Evolutionary conservation across 2,329 filamentous ascomycete species (phyloP).

Genomic region (Phialophora expanda): DNA sequence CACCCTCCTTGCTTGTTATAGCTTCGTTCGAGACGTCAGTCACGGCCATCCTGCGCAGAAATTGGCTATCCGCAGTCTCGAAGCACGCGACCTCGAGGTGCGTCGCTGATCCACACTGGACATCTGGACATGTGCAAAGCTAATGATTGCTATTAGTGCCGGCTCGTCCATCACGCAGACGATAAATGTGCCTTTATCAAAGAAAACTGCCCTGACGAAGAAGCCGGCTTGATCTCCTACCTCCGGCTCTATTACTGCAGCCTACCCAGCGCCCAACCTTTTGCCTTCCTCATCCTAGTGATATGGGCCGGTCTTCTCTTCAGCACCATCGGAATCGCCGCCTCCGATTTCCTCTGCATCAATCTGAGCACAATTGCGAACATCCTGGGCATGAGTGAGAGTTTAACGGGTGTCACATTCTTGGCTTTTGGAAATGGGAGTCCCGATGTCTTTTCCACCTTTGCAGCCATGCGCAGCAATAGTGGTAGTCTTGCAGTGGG

Average conservation of each 20-base stretch:
- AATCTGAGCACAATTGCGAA: conserved; percentile 92
- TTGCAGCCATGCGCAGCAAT: conserved; percentile 95
- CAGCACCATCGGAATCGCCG: conserved; percentile 95
- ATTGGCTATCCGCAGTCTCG: conserved; percentile 28
- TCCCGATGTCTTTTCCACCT: conserved; percentile 97
- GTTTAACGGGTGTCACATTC: conserved; percentile 93
- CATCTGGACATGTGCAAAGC: conserved; percentile 9
- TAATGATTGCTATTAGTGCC: conserved; percentile 62
- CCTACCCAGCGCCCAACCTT: conserved; percentile 68
- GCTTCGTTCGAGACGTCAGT: conserved; percentile 26
- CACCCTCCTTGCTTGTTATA: conserved; percentile 34
- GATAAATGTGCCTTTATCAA: conserved; percentile 89
- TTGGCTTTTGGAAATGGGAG: conserved; percentile 97
- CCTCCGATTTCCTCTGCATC: conserved; percentile 97
- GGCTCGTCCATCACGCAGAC: conserved; percentile 73
- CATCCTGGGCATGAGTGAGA: conserved; percentile 91
- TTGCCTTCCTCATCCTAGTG: conserved; percentile 80
- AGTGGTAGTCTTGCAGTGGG: conserved; percentile 96
- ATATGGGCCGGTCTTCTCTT: conserved; percentile 89
- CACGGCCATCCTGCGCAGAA: background rate
- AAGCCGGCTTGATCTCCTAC: conserved; percentile 88
- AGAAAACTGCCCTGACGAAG: conserved; percentile 82
- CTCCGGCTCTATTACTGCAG: conserved; percentile 89
- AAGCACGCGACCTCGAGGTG: conserved; percentile 35
- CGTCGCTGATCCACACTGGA: conserved; percentile 9